Base-by-base conservation (phyloP, 495 filamentous ascomycete genomes). In the Xylaria grammica region DNA sequence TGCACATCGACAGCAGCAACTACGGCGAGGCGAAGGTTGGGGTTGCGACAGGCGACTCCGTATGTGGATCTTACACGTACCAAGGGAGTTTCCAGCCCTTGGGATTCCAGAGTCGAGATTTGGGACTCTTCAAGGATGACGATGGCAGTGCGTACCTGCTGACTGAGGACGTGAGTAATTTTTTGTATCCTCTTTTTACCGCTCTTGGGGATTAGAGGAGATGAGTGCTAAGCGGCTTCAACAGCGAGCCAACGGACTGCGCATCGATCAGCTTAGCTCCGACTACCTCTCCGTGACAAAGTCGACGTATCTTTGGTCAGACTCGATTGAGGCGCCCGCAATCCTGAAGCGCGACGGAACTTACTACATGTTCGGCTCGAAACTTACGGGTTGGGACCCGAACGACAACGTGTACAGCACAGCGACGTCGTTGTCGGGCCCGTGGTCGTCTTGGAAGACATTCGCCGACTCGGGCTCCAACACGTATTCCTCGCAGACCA, bases 21-120 rank as follows among this genome's bases (percentile, higher is more conserved):
- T 91, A 91, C 62, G 83, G 80, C 1, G 87, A 90, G 34, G 88
- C 88, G 10, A 86, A 84, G 61, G 84, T 86, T 0, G 88, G 85
- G 3, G 87, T 90, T 36, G 88, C 87, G 0, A 87, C 83, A 0
- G 80, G 82, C 1, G 76, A 79, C 65, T 73, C 68, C 9, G 83
- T 90, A 9, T 90, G 88, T 69, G 87, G 87, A 7, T 74, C 70
- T 20, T 90, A 90, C 69, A 73, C 66, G 45, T 74, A 70, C 55
- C 24, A 49, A 22, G 29, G 48, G 13, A 70, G 76, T 69, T 74
- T 81, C 61, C 77, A 72, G 63, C 85, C 86, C 2, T 66, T 87
- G 17, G 80, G 81, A 2, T 77, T 78, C 65, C 77, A 88, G 72
- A 83, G 79, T 15, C 74, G 88, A 17, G 88, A 90, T 74, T 82